Base-by-base conservation (phyloP, 345 rosid species). In the Gossypium anomalum region DNA sequence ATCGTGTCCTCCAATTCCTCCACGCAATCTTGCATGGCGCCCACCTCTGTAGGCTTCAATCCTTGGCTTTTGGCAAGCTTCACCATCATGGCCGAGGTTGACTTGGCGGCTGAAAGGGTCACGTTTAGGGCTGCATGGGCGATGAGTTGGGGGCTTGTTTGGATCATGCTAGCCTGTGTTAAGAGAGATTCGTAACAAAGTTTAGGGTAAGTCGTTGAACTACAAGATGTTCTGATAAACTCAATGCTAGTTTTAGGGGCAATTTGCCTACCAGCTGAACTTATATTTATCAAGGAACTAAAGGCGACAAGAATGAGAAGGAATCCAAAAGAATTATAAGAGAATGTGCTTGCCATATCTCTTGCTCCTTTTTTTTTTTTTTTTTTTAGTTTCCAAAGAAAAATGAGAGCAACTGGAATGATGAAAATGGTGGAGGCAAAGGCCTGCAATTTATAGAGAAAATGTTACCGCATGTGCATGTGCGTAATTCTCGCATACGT, bases 121-220 rank as follows among this genome's bases (percentile, higher is more conserved):
- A 90, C 89, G 73, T 83, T 77, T 23, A 93, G 88, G 67, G 98
- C 91, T n/a, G 89, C 82, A 55, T 77, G 78, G 78, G 89, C 89
- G 10, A 93, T 86, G 70, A 87, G 84, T 80, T 83, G 82, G 9
- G 92, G 98, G 85, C 88, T 93, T 23, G 81, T 86, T 68, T 85
- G 88, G 86, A 93, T 91, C 70, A 56, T 51, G 72, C 52, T 80
- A 2, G 98, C 91, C 1, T 84, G 89, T 51, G 52, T 71, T 0
- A 83, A 83, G 47, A 93, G 96, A 80, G 96, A 83, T 20, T 52
- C 25, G 64, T 77, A 83, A 73, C 98, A 93, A 2, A 93, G 97
- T 20, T 44, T 65, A 49, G 92, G 97, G 61, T 90, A 93, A 10
- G 76, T 85, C 59, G 98, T 89, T 72, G 79, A 76, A 6, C 76